Conservation (phyloP, 176 grass and related monocot genomes). For the Cenchrus americanus region DNA sequence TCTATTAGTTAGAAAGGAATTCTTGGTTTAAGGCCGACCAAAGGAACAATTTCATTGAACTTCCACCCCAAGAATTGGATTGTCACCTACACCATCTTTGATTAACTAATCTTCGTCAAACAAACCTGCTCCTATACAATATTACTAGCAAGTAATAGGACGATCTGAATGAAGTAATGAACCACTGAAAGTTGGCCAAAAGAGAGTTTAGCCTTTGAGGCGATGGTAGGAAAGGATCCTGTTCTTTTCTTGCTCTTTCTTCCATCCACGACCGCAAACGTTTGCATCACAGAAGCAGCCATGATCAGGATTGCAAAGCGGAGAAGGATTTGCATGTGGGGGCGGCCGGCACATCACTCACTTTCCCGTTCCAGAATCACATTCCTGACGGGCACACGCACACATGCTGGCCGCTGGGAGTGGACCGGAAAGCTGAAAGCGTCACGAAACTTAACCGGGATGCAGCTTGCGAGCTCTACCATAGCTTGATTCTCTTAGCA, state of each 20-base stretch:
- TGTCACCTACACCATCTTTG: neutral
- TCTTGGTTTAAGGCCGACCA: neutral
- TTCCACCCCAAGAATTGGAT: neutral
- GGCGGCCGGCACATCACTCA: neutral
- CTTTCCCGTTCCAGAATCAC: slow-evolving; percentile 18
- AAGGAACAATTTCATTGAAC: neutral
- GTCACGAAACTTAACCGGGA: slow-evolving; percentile 29
- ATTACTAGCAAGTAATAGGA: neutral
- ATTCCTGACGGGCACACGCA: slow-evolving; percentile 15
- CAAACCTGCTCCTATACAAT: neutral
- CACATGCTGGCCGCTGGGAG: neutral
- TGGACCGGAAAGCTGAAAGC: slow-evolving; percentile 35
- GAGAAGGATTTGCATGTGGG: slow-evolving; percentile 4
- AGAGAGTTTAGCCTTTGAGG: slow-evolving; percentile 31
- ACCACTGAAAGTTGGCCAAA: slow-evolving; percentile 8
- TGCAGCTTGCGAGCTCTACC: slow-evolving; percentile 29
- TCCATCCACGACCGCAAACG: slow-evolving; percentile 29
- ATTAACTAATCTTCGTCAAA: neutral
- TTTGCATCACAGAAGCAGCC: neutral
- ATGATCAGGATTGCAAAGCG: neutral
- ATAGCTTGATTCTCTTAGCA: slow-evolving; percentile 27
- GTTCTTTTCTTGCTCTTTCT: slow-evolving; percentile 67
- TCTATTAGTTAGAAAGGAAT: neutral
- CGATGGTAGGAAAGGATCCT: slow-evolving; percentile 45
- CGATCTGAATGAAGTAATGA: neutral